These are phyloP conservation scores for Dichotomocladium elegans DNA, from an alignment of 371 early-diverging fungal species.

Conservation along the genomic window DNA sequence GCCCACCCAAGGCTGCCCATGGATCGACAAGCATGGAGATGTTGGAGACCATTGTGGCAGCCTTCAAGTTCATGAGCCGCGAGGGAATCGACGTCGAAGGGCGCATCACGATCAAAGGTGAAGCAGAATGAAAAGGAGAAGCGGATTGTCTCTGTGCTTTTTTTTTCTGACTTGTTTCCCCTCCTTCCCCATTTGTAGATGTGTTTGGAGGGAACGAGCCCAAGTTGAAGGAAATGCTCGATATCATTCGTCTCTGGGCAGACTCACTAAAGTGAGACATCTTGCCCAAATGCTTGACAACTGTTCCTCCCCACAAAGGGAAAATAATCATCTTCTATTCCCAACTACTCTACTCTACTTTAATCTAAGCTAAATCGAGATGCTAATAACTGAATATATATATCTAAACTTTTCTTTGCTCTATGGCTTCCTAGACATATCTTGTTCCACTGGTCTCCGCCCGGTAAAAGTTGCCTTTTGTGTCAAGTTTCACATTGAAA, in stretches of 20 bases:
- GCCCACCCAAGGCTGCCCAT: constrained; percentile 2
- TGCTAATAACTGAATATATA: no score
- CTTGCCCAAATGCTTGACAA: no score
- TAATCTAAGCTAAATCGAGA: no score
- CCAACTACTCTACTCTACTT: no score
- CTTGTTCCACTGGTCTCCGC: no score
- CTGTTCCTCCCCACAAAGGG: no score
- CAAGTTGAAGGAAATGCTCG: constrained; percentile 42
- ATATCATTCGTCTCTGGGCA: constrained; percentile 31
- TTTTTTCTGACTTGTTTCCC: not conserved
- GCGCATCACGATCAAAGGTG: constrained; percentile 48
- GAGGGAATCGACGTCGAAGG: constrained; percentile 51
- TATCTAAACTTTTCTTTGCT: no score
- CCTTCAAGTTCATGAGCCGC: constrained; percentile 54
- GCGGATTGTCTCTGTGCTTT: not conserved
- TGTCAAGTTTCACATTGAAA: no score
- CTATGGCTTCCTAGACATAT: no score
- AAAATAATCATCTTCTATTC: no score
- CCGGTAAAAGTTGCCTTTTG: no score
- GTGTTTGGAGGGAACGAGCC: constrained; percentile 47
- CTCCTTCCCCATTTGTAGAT: constrained; percentile 20
- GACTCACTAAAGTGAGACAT: no score
- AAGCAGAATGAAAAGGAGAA: not conserved
- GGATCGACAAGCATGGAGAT: constrained; percentile 20
- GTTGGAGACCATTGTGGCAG: constrained; percentile 49